Evolutionary conservation across 805 yeast genomes (phyloP), one percentile per base, ranked within the genome.

Genomic region (Clavispora asparagi): DNA sequence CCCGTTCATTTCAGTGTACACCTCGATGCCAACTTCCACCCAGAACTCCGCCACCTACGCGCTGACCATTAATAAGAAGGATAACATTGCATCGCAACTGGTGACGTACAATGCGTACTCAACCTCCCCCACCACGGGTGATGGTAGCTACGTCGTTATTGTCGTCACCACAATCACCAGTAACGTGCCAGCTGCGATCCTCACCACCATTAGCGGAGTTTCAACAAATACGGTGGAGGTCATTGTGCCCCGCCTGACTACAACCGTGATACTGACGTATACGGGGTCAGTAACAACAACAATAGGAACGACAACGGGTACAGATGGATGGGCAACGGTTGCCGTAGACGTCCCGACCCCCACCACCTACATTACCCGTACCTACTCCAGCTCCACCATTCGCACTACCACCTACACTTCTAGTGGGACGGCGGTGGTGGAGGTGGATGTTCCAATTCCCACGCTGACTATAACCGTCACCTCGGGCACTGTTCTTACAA

Each of bases 381-480:
- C 51, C 4, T 23, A 19, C n/a, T 35, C 52, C 13, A 44, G 44
- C 12, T 19, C 35, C n/a, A 33, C 29, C 36, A 42, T 48, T 7
- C 27, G 40, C 12, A 51, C 58, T 10, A 44, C 51, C 28, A 53
- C 55, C 6, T 28, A 33, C 12, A 48, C 60, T 6, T 56, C 46
- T 13, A 32, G 65, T 8, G 55, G 43, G 41, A 60, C 63, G 4
- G 60, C 59, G 25, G 55, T 50, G 16, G 61, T 57, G n/a, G 49
- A 49, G 19, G 58, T 54, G 12, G 64, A 64, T 36, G 45, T 41
- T 44, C 61, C 57, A 28, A 50, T 45, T 6, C 23, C n/a, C 7
- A 44, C 48, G 1, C 13, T 6, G 26, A 28, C 35, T 11, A 17
- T 48, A 6, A 43, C 51, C 32, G 12, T 45, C 52, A 9, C 47